Evolutionary conservation across 2,329 filamentous ascomycete species (phyloP), one percentile per base, ranked within the genome.

Genomic region (Penicillium oxalicum): DNA sequence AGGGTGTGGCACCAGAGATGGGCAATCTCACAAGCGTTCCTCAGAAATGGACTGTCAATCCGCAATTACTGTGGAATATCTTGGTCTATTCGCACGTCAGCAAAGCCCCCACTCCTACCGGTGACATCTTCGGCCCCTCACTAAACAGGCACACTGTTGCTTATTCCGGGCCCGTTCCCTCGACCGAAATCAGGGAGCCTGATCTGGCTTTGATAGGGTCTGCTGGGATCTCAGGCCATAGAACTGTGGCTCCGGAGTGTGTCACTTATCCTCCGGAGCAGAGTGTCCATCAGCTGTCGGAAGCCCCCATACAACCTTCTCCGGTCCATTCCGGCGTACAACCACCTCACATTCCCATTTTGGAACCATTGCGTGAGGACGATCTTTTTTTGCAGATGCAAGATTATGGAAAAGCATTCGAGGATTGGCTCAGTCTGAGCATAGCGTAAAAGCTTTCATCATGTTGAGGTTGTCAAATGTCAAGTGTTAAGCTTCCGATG

Each of bases 131-230:
- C 28, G 50, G 57, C 4, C 45, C 56, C 25, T 48, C 49, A 38
- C 49, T 52, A 40, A 42, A 48, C n/a, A 54, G 52, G 26, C 51
- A 54, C 28, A 56, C 42, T n/a, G 12, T 48, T 9, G 48, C 47
- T n/a, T 45, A 40, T 25, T 44, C 44, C 11, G 32, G 45, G 9
- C 35, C 50, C n/a, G 44, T 37, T 24, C 43, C 50, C 8, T 39
- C 39, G 4, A 38, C 35, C 13, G 29, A 34, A 9, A 60, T 59
- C 25, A 56, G 54, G 0, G 63, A 61, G 5, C 63, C 60, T 1
- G 68, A 68, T 29, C 69, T 68, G 27, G 57, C 65, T 18, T 58
- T 72, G 2, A 64, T 72, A 28, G 69, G 69, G 6, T 70, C 68
- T 0, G 65, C 64, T 8, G 68, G 69, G 2, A 69, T 72, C 5